A percentile compares a stretch with the other conserved stretches of the same genome.
phyloP scores from a whole-genome alignment of 768 basidiomycete genomes.

The Ramaria rubella region DNA sequence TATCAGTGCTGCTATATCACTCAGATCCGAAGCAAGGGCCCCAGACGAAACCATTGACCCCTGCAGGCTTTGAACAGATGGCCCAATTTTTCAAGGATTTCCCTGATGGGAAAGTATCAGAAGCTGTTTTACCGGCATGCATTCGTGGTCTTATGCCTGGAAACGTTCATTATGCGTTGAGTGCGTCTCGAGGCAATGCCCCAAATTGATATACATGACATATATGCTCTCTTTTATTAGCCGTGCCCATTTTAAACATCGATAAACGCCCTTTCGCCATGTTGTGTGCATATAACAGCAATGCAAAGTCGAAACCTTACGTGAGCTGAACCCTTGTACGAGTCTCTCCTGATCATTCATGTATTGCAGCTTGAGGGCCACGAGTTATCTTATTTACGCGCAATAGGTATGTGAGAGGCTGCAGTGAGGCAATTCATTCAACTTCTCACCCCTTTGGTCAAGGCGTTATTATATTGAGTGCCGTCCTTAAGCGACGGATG shows the following conservation, averaged over 20 bases:
- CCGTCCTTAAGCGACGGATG: constrained; percentile 88
- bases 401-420: constrained; percentile 58
- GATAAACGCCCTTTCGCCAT: constrained; percentile 89
- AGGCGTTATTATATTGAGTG: constrained; percentile 90
- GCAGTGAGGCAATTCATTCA: background rate
- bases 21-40: constrained; percentile 51
- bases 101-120: constrained; percentile 83
- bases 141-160: constrained; percentile 74
- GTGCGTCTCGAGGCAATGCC: constrained; percentile 39
- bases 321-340: constrained; percentile 36
- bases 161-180: constrained; percentile 80
- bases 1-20: constrained; percentile 65
- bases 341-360: background rate
- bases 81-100: constrained; percentile 70
- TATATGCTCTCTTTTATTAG: constrained; percentile 30
- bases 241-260: constrained; percentile 88
- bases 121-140: constrained; percentile 78
- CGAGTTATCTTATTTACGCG: constrained; percentile 85
- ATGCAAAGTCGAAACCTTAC: constrained; percentile 73
- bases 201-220: background rate
- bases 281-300: constrained; percentile 85
- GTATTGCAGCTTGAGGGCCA: constrained; percentile 68
- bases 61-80: constrained; percentile 69
- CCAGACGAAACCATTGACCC: constrained; percentile 48
- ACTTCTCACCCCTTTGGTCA: background rate